Evolutionary conservation across 2,329 filamentous ascomycete genomes (phyloP), one percentile per base, ranked within the genome.

Genomic region (Epichloe uncinata): DNA sequence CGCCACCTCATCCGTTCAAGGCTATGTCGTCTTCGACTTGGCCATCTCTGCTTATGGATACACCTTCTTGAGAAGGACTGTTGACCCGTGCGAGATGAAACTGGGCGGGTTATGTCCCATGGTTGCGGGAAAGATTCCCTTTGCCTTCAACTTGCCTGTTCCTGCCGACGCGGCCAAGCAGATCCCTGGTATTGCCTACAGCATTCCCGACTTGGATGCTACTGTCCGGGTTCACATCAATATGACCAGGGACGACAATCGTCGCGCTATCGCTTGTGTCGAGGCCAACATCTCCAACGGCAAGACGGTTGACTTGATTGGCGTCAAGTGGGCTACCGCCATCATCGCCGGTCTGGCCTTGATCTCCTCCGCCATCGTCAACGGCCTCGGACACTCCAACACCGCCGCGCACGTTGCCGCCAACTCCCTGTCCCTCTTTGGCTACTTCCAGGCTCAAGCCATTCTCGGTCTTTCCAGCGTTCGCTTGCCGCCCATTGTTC

Each of bases 401-500:
- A 91, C 91, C 5, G 90, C 91, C 44, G 89, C 91, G 47, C 91
- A 97, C 67, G 87, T 97, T 55, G 91, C 91, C 49, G 85, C 90
- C 50, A 95, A 95, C 62, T 88, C 91, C 3, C 77, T 96, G 54
- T 93, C 90, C n/a, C 81, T 97, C 33, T 95, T 95, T 63, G 81
- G 85, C 53, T 96, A 93, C 69, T 95, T 96, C 75, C 91, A 97
- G 69, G 82, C 87, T 4, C 90, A 95, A 68, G 90, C 91, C 26
- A 88, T 96, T 67, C 75, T 95, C 60, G 90, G 90, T 55, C 83
- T 96, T 67, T 87, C 84, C 49, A 79, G 84, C 18, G 84, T 96
- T 13, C 74, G 76, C 43, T 77, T 95, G 49, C 91, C 91, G 9
- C 91, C 91, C 0, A 86, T 95, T 53, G 91, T 95, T 49, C 78